Evolutionary conservation across 139 green algal genomes (phyloP).

Genomic region (Microglena sp.): DNA sequence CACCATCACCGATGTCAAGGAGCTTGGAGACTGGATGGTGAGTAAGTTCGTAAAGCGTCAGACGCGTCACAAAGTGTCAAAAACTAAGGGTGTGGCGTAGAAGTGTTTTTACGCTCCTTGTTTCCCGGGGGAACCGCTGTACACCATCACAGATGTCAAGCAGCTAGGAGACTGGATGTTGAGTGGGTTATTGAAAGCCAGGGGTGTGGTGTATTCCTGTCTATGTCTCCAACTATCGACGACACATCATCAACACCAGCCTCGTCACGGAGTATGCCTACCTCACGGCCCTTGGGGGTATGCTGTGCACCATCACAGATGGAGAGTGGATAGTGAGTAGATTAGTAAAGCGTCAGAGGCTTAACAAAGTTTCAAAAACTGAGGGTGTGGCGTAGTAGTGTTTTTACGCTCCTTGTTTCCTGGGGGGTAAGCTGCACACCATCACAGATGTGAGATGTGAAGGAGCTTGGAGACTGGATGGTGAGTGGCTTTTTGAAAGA

Average conservation of each 20-base stretch:
- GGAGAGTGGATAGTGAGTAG: too few relatives aligned
- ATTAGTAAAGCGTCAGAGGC: too few relatives aligned
- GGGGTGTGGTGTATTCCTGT: not conserved
- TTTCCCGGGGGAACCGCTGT: constrained; percentile 34
- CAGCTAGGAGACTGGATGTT: constrained; percentile 80
- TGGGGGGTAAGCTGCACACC: too few relatives aligned
- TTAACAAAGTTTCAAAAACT: too few relatives aligned
- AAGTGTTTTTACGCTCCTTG: too few relatives aligned
- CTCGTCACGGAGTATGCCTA: not conserved
- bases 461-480: constrained; percentile 79
- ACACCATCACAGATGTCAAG: constrained; percentile 89
- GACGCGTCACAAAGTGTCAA: too few relatives aligned
- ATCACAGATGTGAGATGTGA: too few relatives aligned
- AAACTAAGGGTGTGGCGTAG: too few relatives aligned
- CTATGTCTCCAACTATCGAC: not conserved
- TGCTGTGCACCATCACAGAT: too few relatives aligned
- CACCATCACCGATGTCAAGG: constrained; percentile 87
- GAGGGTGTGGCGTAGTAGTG: too few relatives aligned
- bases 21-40: constrained; percentile 78
- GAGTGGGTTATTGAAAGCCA: constrained; percentile 4
- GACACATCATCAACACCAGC: not conserved
- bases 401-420: too few relatives aligned
- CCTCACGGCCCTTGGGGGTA: not conserved
- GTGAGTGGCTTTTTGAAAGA: constrained; percentile 16
- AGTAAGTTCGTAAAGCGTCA: not conserved